Evolutionary conservation across 2,329 filamentous ascomycete species (phyloP).

Genomic region (Pochonia chlamydosporia): DNA sequence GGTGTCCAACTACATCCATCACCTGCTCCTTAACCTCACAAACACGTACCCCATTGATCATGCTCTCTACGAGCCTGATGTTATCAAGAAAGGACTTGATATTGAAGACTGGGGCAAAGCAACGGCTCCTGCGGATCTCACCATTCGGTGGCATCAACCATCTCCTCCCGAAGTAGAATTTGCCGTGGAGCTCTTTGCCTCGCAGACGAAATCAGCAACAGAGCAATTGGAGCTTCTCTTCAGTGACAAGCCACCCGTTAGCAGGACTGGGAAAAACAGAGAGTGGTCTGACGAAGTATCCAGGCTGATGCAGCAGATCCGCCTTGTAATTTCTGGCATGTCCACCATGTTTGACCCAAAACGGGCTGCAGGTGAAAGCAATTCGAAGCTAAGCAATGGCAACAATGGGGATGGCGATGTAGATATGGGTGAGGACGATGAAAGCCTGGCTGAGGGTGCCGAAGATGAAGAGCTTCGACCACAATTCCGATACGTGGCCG

Average conservation of each 20-base stretch:
- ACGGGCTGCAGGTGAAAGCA: conserved; percentile 53
- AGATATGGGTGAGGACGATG: conserved; percentile 38
- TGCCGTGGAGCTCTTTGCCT: conserved; percentile 81
- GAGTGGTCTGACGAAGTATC: conserved; percentile 98
- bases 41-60: conserved; percentile 92
- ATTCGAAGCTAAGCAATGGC: conserved; percentile 35
- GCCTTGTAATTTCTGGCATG: conserved; percentile 85
- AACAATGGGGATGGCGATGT: conserved; percentile 50
- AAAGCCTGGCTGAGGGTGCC: conserved; percentile 56
- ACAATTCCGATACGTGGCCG: conserved; percentile 82
- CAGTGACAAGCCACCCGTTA: conserved; percentile 73
- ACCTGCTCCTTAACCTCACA: conserved; percentile 88
- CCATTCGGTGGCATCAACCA: conserved; percentile 88
- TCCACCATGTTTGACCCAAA: conserved; percentile 83
- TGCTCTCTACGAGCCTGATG: conserved; percentile 75
- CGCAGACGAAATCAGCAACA: conserved; percentile 72
- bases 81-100: conserved; percentile 64
- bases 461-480: conserved; percentile 80
- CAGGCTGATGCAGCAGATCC: conserved; percentile 77
- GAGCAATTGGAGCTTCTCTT: conserved; percentile 73
- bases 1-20: conserved; percentile 96
- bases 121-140: conserved; percentile 68
- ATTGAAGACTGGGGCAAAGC: conserved; percentile 79
- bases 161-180: conserved; percentile 76
- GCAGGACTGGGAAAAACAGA: conserved; percentile 91